Conservation (phyloP, 768 basidiomycete species). For the Leucosporidium creatinivorum region DNA sequence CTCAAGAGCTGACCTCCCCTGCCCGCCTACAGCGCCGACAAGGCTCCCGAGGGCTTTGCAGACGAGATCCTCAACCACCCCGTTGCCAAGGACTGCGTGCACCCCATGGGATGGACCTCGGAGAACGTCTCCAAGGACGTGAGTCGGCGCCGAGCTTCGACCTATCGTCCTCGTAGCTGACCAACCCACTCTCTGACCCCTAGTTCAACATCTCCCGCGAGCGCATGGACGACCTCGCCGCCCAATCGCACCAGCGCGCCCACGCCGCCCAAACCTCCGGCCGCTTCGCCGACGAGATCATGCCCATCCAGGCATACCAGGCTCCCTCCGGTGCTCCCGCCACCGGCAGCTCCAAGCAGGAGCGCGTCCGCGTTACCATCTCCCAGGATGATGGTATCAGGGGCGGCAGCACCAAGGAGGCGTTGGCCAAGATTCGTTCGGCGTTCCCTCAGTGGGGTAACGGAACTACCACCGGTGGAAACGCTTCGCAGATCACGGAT, state of each 20-base stretch:
- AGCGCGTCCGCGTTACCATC: conserved; percentile 54
- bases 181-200: conserved; percentile 43
- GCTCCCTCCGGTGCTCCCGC: conserved; percentile 62
- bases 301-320: conserved; percentile 52
- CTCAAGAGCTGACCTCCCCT: neutral
- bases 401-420: conserved; percentile 72
- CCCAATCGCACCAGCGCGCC: conserved; percentile 75
- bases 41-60: conserved; percentile 55
- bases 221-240: conserved; percentile 77
- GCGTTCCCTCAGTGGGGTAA: conserved; percentile 66
- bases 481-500: conserved; percentile 83
- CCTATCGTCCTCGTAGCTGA: neutral
- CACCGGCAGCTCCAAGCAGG: conserved; percentile 51
- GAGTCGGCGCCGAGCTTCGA: neutral
- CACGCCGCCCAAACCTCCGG: conserved; percentile 70
- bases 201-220: conserved; percentile 61
- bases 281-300: conserved; percentile 73
- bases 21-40: conserved; percentile 58
- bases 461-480: conserved; percentile 50
- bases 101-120: conserved; percentile 65
- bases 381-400: conserved; percentile 79
- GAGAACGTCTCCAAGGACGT: conserved; percentile 66
- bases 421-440: conserved; percentile 72
- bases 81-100: conserved; percentile 68
- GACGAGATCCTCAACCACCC: conserved; percentile 58